Evolutionary conservation across 2,329 filamentous ascomycete genomes (phyloP).

Genomic region (Podosphaera xanthii): DNA sequence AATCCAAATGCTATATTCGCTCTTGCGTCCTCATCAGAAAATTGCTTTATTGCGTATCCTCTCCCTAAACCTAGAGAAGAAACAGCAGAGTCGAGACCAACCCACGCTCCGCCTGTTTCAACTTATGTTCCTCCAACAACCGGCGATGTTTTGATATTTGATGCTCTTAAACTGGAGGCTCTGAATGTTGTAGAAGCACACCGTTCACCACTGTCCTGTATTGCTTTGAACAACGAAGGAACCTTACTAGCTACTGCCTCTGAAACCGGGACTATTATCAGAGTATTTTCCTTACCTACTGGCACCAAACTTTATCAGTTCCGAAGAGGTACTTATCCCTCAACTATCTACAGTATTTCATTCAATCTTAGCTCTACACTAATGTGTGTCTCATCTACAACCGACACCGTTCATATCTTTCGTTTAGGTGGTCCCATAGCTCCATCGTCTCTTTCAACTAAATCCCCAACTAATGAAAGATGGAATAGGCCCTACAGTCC

Average conservation of each 20-base stretch:
- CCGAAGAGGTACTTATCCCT: slow-evolving; percentile 80
- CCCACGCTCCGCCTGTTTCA: slow-evolving; percentile 64
- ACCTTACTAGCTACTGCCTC: slow-evolving; percentile 83
- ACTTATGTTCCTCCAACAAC: slow-evolving; percentile 65
- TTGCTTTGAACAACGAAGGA: slow-evolving; percentile 80
- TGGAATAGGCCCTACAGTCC: slow-evolving; percentile 22
- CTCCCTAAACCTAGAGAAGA: slow-evolving; percentile 52
- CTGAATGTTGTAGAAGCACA: slow-evolving; percentile 93
- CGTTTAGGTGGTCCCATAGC: slow-evolving; percentile 36
- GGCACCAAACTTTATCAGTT: slow-evolving; percentile 94
- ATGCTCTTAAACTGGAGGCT: slow-evolving; percentile 70
- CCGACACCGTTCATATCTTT: slow-evolving; percentile 93
- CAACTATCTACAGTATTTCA: slow-evolving; percentile 94
- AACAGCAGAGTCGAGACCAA: slow-evolving; percentile 32
- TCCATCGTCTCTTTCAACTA: slow-evolving; percentile 16
- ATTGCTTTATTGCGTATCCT: slow-evolving; percentile 88
- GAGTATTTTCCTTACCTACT: slow-evolving; percentile 78
- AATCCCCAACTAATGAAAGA: slow-evolving; percentile 8
- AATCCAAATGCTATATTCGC: slow-evolving; percentile 84
- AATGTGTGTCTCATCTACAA: slow-evolving; percentile 84
- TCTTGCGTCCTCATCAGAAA: slow-evolving; percentile 80
- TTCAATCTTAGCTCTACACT: slow-evolving; percentile 90
- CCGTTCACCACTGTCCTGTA: slow-evolving; percentile 70
- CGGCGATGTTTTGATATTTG: slow-evolving; percentile 82
- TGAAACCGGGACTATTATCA: slow-evolving; percentile 91